A percentile compares a stretch with the other conserved stretches of the same genome.
phyloP scores from a whole-genome alignment of 345 rosid genomes.

The Linum tenue region DNA sequence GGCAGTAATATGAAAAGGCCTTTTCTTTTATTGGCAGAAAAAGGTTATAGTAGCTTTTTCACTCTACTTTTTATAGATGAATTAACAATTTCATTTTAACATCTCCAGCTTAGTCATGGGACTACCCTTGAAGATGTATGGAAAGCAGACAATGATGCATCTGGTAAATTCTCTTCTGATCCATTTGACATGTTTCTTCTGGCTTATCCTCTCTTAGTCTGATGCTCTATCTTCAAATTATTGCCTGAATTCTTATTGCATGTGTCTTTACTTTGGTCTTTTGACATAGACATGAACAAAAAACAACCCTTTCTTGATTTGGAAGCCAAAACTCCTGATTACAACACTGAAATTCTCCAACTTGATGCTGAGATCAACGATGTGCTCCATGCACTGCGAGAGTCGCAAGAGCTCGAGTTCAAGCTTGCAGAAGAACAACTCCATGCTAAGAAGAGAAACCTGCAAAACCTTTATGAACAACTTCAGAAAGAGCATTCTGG shows the following conservation, averaged over 20 bases:
- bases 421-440: slow-evolving; percentile 55
- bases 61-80: neutral
- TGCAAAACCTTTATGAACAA: slow-evolving; percentile 46
- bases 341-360: slow-evolving; percentile 35
- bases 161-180: slow-evolving; percentile 29
- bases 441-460: slow-evolving; percentile 46
- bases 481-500: slow-evolving; percentile 60
- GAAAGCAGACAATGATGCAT: slow-evolving; percentile 32
- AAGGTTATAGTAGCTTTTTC: slow-evolving; percentile 1
- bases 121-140: slow-evolving; percentile 47
- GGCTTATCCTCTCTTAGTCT: neutral
- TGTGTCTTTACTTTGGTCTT: slow-evolving; percentile 26
- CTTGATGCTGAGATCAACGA: slow-evolving; percentile 54
- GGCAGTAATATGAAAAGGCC: too few species aligned
- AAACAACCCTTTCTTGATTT: slow-evolving; percentile 9
- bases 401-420: slow-evolving; percentile 56
- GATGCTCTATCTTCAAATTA: neutral
- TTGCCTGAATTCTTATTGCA: slow-evolving; percentile 1
- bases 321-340: slow-evolving; percentile 31
- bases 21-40: too few species aligned
- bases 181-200: neutral
- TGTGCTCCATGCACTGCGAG: slow-evolving; percentile 45
- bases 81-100: slow-evolving; percentile 20
- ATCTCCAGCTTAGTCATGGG: slow-evolving; percentile 53
- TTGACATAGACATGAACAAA: slow-evolving; percentile 8